Percentiles rank a stretch among this genome's conserved stretches.
Evolutionary conservation across 805 yeast genomes (phyloP).

Genomic region (Sugiyamaella floridensis): DNA sequence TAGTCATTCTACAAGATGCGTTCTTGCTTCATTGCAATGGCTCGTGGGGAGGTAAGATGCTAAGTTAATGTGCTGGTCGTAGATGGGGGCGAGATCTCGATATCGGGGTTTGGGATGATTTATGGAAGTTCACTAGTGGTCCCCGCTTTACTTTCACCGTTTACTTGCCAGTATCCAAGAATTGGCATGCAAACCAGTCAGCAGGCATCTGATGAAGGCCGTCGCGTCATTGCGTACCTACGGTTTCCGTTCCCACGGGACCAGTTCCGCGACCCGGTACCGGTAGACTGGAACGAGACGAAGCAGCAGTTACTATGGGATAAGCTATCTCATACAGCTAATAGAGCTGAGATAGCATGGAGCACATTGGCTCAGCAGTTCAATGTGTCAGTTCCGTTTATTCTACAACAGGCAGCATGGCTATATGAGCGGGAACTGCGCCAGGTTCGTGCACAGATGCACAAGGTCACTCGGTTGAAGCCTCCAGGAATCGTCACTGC

Average conservation of each 20-base stretch:
- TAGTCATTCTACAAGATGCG: neutral
- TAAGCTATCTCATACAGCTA: slow-evolving; percentile 29
- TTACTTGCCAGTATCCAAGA: too few relatives aligned
- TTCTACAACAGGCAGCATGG: slow-evolving; percentile 39
- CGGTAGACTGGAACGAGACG: slow-evolving; percentile 28
- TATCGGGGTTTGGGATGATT: neutral
- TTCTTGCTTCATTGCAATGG: neutral
- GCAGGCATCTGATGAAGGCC: neutral
- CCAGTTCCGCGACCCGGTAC: slow-evolving; percentile 36
- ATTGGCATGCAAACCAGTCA: neutral
- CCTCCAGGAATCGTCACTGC: neutral
- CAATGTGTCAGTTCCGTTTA: slow-evolving; percentile 32
- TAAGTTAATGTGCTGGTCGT: neutral
- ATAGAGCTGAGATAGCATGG: slow-evolving; percentile 31
- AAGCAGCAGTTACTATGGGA: slow-evolving; percentile 32
- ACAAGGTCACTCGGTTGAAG: slow-evolving; percentile 6
- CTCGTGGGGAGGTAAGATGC: neutral
- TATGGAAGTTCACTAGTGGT: too few relatives aligned
- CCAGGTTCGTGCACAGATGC: slow-evolving; percentile 30
- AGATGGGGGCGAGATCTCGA: neutral
- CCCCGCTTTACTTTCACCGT: too few relatives aligned
- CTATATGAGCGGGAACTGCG: slow-evolving; percentile 35
- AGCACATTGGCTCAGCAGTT: slow-evolving; percentile 30
- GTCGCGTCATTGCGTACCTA: slow-evolving; percentile 33
- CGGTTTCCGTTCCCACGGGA: slow-evolving; percentile 38